Evolutionary conservation across 1,284 basidiomycete species (phyloP), one percentile per base, ranked within the genome.

Genomic region (Trametes sp.): DNA sequence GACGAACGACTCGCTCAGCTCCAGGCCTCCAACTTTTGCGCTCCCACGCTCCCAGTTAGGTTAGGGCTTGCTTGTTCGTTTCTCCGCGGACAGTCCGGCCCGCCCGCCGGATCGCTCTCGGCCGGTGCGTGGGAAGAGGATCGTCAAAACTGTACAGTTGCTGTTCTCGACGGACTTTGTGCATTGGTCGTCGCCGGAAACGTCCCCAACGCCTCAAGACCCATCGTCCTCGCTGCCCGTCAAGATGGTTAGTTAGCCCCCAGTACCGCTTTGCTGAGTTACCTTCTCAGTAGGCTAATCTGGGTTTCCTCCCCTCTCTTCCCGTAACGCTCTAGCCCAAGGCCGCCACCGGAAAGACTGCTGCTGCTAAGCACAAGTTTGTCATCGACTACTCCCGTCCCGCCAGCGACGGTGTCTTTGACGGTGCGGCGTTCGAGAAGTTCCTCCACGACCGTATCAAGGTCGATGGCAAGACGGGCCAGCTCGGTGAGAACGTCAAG

Each of bases 401-500:
- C 66, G 95, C 94, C 59, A 82, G 85, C 68, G 95, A 97, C 79
- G 89, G 89, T 74, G 93, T 97, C 76, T 95, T 98, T 75, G 95
- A 97, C 75, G 90, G 91, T 67, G 93, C 92, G 64, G 90, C 91
- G 72, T 96, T 94, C 79, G 93, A 95, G 80, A 94, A 95, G 80
- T 98, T 91, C 85, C 85, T 98, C 62, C 94, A 96, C 77, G 95
- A 97, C 83, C 89, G 92, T 72, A 94, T 96, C 78, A 97, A 96
- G 86, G 90, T 96, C 68, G 87, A 84, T 53, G 80, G 80, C 51
- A 92, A 92, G 80, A 82, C 90, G 59, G 94, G 94, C 53, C 92
- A 96, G 76, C 88, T 97, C 67, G 94, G 94, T 57, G 95, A 96
- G 54, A 88, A 81, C 67, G 84, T 97, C 73, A 90, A 92, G 77